Evolutionary conservation across 1,284 basidiomycete species (phyloP).

Genomic region (Cutaneotrichosporon cyanovorans): DNA sequence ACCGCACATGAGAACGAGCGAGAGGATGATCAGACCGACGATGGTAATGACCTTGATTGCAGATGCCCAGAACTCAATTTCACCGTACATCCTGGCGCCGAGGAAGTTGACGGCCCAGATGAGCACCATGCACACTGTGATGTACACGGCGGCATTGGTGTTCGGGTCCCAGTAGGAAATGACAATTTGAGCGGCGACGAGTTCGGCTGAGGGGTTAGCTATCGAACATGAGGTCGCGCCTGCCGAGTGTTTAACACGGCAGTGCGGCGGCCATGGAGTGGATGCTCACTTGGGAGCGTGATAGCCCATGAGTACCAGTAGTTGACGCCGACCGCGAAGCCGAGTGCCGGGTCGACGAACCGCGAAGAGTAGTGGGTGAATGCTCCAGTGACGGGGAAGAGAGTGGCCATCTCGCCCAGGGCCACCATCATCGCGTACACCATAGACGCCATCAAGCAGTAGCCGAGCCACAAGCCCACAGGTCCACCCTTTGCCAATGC

Average conservation of each 20-base stretch:
- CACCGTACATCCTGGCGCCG: constrained; percentile 35
- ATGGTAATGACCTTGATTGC: constrained; percentile 31
- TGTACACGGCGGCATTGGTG: constrained; percentile 42
- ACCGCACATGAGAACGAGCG: constrained; percentile 62
- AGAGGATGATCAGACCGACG: constrained; percentile 51
- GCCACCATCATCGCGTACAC: constrained; percentile 45
- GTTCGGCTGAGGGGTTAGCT: constrained; percentile 13
- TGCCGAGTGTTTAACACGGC: neutral
- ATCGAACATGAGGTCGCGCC: neutral
- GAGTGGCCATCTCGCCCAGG: constrained; percentile 47
- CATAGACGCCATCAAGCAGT: constrained; percentile 41
- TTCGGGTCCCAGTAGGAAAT: constrained; percentile 33
- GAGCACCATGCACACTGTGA: constrained; percentile 43
- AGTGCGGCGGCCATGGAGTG: neutral
- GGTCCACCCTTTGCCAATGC: constrained; percentile 50
- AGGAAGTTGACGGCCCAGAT: constrained; percentile 46
- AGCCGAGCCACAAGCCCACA: constrained; percentile 44
- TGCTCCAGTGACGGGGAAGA: constrained; percentile 40
- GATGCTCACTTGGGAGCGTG: constrained; percentile 23
- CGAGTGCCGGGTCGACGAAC: constrained; percentile 51
- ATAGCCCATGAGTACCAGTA: constrained; percentile 39
- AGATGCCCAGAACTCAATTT: constrained; percentile 37
- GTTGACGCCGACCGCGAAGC: constrained; percentile 42
- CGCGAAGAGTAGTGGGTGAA: constrained; percentile 46
- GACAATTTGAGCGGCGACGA: constrained; percentile 22